Evolutionary conservation across 148 eudicot species (phyloP).

Genomic region (Vaccinium vitisidaea): DNA sequence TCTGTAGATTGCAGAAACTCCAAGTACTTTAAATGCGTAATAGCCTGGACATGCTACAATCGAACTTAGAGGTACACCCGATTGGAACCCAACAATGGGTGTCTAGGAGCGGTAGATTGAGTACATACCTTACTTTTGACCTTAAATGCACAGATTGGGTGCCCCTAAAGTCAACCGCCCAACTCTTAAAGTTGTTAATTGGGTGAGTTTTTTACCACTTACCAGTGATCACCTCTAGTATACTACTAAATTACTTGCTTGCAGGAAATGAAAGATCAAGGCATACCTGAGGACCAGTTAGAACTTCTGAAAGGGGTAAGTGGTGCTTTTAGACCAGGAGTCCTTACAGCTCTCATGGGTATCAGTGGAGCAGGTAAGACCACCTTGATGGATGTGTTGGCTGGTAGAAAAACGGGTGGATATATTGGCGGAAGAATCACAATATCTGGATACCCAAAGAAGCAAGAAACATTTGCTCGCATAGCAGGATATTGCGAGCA

Average conservation of each 20-base stretch:
- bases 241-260: background rate
- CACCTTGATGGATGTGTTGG: conserved; percentile 59
- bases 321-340: conserved; percentile 66
- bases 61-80: no score
- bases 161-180: background rate
- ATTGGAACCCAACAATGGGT: no score
- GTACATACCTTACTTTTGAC: background rate
- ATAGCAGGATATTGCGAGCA: conserved; percentile 60
- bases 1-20: no score
- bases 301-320: conserved; percentile 52
- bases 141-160: background rate
- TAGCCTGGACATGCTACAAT: no score
- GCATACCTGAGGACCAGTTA: conserved; percentile 33
- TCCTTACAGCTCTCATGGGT: conserved; percentile 69
- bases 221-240: background rate
- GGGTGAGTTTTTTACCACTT: background rate
- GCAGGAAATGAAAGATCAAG: conserved; percentile 50
- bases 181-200: background rate
- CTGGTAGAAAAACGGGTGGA: conserved; percentile 62
- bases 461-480: conserved; percentile 63
- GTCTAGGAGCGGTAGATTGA: background rate
- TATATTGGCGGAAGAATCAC: conserved; percentile 48
- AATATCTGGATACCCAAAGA: conserved; percentile 59
- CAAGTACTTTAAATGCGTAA: no score
- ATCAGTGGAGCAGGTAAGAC: conserved; percentile 64